phyloP scores from a whole-genome alignment of 2,329 filamentous ascomycete genomes.

The Lasiodiplodia sp. region DNA sequence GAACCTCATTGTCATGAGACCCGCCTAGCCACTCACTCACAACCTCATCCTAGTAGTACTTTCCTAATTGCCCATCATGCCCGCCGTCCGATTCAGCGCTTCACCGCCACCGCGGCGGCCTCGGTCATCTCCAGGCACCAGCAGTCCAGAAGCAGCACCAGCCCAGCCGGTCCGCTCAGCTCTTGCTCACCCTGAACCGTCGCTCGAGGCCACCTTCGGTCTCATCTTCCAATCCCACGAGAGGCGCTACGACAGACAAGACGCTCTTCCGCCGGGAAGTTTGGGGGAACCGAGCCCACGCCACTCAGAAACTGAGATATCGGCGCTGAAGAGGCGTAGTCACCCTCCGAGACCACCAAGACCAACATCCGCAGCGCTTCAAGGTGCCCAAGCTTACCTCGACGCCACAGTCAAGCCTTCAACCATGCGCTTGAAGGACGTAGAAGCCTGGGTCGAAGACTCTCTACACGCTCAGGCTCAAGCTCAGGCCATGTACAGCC shows the following conservation, averaged over 20 bases:
- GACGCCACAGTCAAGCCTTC: conserved; percentile 19
- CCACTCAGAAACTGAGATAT: neutral
- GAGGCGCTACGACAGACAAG: conserved; percentile 16
- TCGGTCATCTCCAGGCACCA: neutral
- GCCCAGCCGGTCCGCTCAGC: conserved; percentile 13
- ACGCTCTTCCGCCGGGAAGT: conserved; percentile 6
- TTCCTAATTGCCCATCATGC: conserved; percentile 17
- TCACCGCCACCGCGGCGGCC: conserved; percentile 9
- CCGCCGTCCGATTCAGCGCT: conserved; percentile 24
- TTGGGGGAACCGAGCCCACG: neutral
- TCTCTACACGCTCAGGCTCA: conserved; percentile 17
- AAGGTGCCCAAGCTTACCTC: conserved; percentile 11
- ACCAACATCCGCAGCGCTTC: conserved; percentile 10
- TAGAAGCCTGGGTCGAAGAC: conserved; percentile 23
- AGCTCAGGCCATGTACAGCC: neutral
- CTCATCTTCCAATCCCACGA: conserved; percentile 21
- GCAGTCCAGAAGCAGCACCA: neutral
- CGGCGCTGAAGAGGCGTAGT: neutral
- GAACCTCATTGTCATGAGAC: conserved; percentile 8
- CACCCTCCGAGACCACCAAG: conserved; percentile 9
- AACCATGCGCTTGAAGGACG: conserved; percentile 10
- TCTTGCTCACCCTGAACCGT: conserved; percentile 11
- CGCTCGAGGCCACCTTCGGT: conserved; percentile 19
- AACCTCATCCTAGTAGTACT: neutral
- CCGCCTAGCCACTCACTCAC: neutral